Percentiles rank a stretch among this genome's conserved stretches.
These are phyloP conservation scores for Leccinum subspadiceum DNA, from an alignment of 1,284 basidiomycete genomes.

Conservation along the genomic window DNA sequence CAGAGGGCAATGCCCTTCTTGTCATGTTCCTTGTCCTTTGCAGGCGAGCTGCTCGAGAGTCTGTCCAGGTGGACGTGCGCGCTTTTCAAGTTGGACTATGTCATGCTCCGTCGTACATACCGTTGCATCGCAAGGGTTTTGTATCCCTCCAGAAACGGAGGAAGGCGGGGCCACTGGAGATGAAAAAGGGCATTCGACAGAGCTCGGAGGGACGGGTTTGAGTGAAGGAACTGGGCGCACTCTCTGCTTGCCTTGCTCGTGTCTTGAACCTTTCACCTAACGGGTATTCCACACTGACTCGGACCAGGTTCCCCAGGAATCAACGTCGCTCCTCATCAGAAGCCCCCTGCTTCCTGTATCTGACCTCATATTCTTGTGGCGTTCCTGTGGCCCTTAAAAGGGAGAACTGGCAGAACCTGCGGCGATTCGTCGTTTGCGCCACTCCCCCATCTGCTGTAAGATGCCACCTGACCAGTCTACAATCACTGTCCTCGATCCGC, in stretches of 20 bases:
- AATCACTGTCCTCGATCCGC: slow-evolving; percentile 18
- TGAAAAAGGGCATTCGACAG: slow-evolving; percentile 41
- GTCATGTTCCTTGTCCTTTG: slow-evolving; percentile 53
- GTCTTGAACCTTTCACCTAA: no score
- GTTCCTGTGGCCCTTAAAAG: background rate
- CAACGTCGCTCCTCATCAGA: no score
- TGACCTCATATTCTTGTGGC: background rate
- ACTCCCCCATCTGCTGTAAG: background rate
- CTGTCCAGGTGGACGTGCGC: slow-evolving; percentile 72
- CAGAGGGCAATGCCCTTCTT: slow-evolving; percentile 66
- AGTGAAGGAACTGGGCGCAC: no score
- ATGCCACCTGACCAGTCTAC: background rate
- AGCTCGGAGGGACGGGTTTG: slow-evolving; percentile 55
- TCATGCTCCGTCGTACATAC: slow-evolving; percentile 73
- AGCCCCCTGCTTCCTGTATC: background rate
- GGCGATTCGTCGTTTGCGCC: background rate
- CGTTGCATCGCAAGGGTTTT: slow-evolving; percentile 88
- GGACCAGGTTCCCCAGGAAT: no score
- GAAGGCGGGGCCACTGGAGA: slow-evolving; percentile 49
- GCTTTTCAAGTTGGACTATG: slow-evolving; percentile 82
- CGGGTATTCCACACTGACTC: no score
- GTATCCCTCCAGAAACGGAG: slow-evolving; percentile 77
- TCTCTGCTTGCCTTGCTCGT: no score
- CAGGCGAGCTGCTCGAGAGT: slow-evolving; percentile 51
- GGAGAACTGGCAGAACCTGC: background rate